Evolutionary conservation across 257 asterid genomes (phyloP).

Genomic region (Nicotiana sylvestris): DNA sequence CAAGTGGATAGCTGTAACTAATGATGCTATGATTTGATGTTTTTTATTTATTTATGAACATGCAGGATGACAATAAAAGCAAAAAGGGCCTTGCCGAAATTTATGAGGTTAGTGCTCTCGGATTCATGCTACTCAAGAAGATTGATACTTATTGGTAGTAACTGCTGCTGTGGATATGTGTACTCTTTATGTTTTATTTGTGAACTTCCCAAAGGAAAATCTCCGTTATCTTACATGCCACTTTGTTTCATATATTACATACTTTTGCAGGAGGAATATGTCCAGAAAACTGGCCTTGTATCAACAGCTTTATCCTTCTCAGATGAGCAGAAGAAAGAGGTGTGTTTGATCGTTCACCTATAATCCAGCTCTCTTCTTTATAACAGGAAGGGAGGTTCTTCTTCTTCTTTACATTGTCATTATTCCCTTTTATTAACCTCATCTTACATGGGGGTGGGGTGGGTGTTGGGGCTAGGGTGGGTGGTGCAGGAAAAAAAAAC

Average conservation of each 20-base stretch:
- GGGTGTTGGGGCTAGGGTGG: too few species aligned
- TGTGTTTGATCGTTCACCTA: constrained; percentile 21
- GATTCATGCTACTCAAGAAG: neutral
- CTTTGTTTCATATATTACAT: neutral
- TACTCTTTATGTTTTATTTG: neutral
- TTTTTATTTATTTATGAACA: neutral
- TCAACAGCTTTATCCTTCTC: constrained; percentile 66
- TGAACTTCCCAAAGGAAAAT: neutral
- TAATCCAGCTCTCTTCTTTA: neutral
- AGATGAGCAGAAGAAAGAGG: constrained; percentile 94
- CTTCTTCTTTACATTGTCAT: neutral
- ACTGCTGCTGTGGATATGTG: neutral
- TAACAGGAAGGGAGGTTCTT: neutral
- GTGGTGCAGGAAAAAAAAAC: too few species aligned
- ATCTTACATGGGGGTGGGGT: neutral
- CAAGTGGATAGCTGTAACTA: neutral
- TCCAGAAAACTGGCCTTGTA: constrained; percentile 88
- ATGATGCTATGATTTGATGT: neutral
- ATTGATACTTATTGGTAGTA: neutral
- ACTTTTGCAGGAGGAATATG: constrained; percentile 78
- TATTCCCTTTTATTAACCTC: neutral
- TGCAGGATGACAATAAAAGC: constrained; percentile 95
- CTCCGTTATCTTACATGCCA: neutral
- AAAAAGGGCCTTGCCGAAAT: constrained; percentile 86
- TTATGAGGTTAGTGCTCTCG: constrained; percentile 66